A percentile compares a stretch with the other conserved stretches of the same genome.
phyloP scores from a whole-genome alignment of 306 rosid species.

The Ziziphus jujuba region DNA sequence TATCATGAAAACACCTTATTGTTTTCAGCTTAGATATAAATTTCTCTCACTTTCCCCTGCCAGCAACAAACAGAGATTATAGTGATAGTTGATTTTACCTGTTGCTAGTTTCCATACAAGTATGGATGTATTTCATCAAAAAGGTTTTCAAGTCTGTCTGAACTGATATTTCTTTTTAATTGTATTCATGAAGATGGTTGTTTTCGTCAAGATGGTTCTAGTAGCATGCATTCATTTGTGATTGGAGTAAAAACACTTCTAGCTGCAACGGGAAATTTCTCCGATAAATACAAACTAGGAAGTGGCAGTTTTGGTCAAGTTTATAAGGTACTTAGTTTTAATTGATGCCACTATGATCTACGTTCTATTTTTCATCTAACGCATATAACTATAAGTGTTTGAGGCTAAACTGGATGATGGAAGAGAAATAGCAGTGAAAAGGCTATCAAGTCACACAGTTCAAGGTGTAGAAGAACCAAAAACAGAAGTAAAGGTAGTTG shows the following conservation, averaged over 20 bases:
- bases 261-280: constrained; percentile 34
- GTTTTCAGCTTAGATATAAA: not conserved
- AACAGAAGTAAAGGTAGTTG: constrained; percentile 25
- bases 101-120: too few species aligned
- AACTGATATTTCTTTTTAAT: not conserved
- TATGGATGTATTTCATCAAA: too few species aligned
- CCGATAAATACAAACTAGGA: constrained; percentile 26
- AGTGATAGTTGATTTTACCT: too few species aligned
- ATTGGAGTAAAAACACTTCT: constrained; percentile 19
- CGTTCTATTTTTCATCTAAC: not conserved
- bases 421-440: constrained; percentile 28
- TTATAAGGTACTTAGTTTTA: constrained; percentile 22
- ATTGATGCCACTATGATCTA: not conserved
- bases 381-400: not conserved
- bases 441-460: constrained; percentile 22
- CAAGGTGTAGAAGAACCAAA: constrained; percentile 22
- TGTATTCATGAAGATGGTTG: too few species aligned
- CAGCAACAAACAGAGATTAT: not conserved
- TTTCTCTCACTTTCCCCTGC: too few species aligned
- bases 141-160: not conserved
- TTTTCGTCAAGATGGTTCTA: constrained; percentile 1
- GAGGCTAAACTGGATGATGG: constrained; percentile 2
- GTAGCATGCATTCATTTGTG: not conserved
- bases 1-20: not conserved
- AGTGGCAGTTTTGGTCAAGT: constrained; percentile 36